These are phyloP conservation scores for Rasamsonia emersonii DNA, from an alignment of 2,329 filamentous ascomycete genomes.

Conservation along the genomic window DNA sequence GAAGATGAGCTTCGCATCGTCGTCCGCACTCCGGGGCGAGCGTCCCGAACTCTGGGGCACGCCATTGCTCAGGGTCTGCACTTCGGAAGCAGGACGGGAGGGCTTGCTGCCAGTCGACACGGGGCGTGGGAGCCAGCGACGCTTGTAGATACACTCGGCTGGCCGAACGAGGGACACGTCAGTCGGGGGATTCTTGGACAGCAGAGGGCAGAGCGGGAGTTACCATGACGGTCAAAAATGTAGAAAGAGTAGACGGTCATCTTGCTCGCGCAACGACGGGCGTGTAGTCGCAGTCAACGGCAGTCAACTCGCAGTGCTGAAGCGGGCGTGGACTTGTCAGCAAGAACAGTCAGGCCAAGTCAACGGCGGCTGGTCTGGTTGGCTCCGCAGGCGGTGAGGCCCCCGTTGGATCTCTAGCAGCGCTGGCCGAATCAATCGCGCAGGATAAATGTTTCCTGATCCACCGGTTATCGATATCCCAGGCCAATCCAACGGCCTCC, in stretches of 20 bases:
- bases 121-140: conserved; percentile 63
- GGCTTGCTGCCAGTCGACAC: conserved; percentile 38
- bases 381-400: too few species aligned
- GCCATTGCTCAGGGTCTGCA: conserved; percentile 38
- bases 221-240: conserved; percentile 98
- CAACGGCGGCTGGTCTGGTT: too few species aligned
- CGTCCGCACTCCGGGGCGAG: conserved; percentile 49
- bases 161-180: conserved; percentile 8
- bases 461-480: too few species aligned
- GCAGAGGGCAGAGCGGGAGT: conserved; percentile 7
- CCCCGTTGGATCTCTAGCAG: too few species aligned
- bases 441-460: too few species aligned
- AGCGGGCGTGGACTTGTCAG: too few species aligned
- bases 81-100: conserved; percentile 41
- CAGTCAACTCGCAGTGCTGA: too few species aligned
- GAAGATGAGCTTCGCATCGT: conserved; percentile 96
- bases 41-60: conserved; percentile 25
- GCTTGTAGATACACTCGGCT: conserved; percentile 98
- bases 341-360: too few species aligned
- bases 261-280: conserved; percentile 25
- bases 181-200: conserved; percentile 5
- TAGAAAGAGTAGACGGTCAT: conserved; percentile 98
- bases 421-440: too few species aligned
- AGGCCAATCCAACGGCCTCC: too few species aligned
- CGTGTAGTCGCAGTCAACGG: too few species aligned